Conservation (phyloP, 2,329 filamentous ascomycete species). For the Grosmannia huntii region DNA sequence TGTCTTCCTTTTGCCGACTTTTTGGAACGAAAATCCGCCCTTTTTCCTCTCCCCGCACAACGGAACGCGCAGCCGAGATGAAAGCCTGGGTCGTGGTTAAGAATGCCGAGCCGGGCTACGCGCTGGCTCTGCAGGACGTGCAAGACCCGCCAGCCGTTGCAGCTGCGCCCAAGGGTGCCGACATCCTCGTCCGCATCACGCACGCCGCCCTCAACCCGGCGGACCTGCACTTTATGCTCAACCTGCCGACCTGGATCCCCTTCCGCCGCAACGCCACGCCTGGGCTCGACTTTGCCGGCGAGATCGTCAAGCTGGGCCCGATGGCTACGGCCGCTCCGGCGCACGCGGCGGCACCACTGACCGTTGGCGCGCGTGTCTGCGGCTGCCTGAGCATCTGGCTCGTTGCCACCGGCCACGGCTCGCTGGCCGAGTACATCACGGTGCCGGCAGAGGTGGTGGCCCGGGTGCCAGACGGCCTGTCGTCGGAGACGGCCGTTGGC, state of each 20-base stretch:
- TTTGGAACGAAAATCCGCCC: not conserved
- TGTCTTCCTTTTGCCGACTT: not conserved
- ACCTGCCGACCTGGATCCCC: conserved; percentile 19
- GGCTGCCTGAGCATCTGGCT: conserved; percentile 18
- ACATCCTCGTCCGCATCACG: conserved; percentile 18
- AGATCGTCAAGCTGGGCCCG: conserved; percentile 19
- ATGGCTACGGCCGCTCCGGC: not conserved
- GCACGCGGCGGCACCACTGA: conserved; percentile 8
- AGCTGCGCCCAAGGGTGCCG: conserved; percentile 6
- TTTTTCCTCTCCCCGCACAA: too few species aligned
- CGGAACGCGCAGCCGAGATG: conserved; percentile 9
- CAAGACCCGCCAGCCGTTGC: conserved; percentile 4
- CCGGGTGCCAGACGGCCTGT: conserved; percentile 14
- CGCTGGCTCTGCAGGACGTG: conserved; percentile 13
- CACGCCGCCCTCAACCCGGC: conserved; percentile 25
- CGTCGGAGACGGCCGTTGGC: conserved; percentile 16
- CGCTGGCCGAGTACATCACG: conserved; percentile 22
- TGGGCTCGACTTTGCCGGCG: conserved; percentile 22
- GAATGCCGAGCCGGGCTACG: conserved; percentile 15
- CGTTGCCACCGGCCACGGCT: conserved; percentile 18
- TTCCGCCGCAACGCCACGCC: conserved; percentile 19
- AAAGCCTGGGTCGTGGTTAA: conserved; percentile 17
- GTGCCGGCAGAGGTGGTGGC: conserved; percentile 19
- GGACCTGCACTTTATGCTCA: conserved; percentile 20
- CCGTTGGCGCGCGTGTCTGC: conserved; percentile 17